phyloP scores from a whole-genome alignment of 2,329 filamentous ascomycete genomes.

The Colletotrichum tanaceti region DNA sequence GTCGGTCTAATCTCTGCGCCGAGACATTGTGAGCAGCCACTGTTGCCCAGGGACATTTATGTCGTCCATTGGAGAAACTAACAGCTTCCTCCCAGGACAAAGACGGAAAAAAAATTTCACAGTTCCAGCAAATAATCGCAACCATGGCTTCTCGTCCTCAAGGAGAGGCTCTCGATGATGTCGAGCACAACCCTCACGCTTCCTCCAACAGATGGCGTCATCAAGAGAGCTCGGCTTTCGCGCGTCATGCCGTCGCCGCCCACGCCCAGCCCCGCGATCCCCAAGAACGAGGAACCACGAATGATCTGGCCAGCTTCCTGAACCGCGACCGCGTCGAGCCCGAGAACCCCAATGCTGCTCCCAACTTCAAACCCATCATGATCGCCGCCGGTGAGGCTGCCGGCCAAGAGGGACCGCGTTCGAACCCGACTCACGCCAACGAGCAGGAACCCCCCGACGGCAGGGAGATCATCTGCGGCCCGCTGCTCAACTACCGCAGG shows the following conservation, averaged over 20 bases:
- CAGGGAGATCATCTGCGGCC: conserved; percentile 75
- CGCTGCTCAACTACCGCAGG: conserved; percentile 80
- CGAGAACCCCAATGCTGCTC: conserved; percentile 47
- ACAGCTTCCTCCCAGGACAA: conserved; percentile 26
- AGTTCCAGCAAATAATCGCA: neutral
- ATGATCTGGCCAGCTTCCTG: conserved; percentile 67
- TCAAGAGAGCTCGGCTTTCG: conserved; percentile 70
- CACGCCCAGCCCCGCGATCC: conserved; percentile 53
- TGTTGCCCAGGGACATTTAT: conserved; percentile 13
- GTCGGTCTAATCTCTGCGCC: conserved; percentile 29
- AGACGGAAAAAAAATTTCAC: conserved; percentile 48
- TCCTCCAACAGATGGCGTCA: conserved; percentile 72
- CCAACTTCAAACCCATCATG: conserved; percentile 62
- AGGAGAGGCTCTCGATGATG: conserved; percentile 47
- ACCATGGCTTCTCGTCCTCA: conserved; percentile 43
- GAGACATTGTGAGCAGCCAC: conserved; percentile 38
- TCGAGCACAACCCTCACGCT: conserved; percentile 63
- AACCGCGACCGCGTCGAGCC: conserved; percentile 65
- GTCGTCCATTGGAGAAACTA: conserved; percentile 5
- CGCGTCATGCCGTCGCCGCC: conserved; percentile 57
- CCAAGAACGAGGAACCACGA: conserved; percentile 56
- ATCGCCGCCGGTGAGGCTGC: conserved; percentile 55
- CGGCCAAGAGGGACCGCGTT: conserved; percentile 43
- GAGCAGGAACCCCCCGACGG: conserved; percentile 53
- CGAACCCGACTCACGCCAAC: conserved; percentile 35